These are phyloP conservation scores for Athelia psychrophila DNA, from an alignment of 1,284 basidiomycete genomes.

Conservation along the genomic window DNA sequence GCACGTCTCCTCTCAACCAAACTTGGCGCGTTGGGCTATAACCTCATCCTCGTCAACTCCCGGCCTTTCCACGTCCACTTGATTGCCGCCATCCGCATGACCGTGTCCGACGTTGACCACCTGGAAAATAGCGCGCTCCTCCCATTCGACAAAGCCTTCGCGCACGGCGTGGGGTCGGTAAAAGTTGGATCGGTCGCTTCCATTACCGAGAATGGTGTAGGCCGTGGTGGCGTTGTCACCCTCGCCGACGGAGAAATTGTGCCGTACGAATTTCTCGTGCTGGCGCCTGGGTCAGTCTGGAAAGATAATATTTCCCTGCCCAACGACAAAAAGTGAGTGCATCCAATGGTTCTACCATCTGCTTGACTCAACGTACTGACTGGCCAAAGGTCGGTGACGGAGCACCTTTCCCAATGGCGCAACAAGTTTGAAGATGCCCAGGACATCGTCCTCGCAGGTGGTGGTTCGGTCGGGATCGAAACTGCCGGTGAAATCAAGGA, in stretches of 20 bases:
- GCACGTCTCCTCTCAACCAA: slow-evolving; percentile 33
- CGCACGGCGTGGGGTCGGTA: slow-evolving; percentile 41
- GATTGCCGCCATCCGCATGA: slow-evolving; percentile 36
- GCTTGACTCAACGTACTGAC: no score
- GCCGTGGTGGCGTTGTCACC: slow-evolving; percentile 40
- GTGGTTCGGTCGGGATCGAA: slow-evolving; percentile 62
- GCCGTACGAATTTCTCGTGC: slow-evolving; percentile 48
- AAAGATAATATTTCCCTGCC: slow-evolving; percentile 48
- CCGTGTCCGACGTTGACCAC: slow-evolving; percentile 32
- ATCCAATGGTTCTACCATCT: no score
- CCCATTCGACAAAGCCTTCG: slow-evolving; percentile 44
- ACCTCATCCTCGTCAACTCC: slow-evolving; percentile 38
- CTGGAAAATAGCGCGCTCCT: slow-evolving; percentile 38
- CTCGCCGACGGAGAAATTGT: slow-evolving; percentile 48
- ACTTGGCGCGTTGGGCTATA: slow-evolving; percentile 32
- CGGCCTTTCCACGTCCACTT: slow-evolving; percentile 35
- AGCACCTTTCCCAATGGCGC: no score
- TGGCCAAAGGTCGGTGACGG: no score
- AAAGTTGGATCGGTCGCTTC: slow-evolving; percentile 40
- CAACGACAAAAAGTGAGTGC: slow-evolving; percentile 33
- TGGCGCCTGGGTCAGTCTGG: slow-evolving; percentile 60
- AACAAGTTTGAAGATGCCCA: slow-evolving; percentile 43
- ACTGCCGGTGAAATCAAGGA: slow-evolving; percentile 59
- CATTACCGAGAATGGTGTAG: slow-evolving; percentile 37
- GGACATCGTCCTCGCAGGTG: slow-evolving; percentile 56